Percentiles rank a stretch among this genome's conserved stretches.
Evolutionary conservation across 352 stramenopile species (phyloP).

Genomic region (Phytophthora sojae): DNA sequence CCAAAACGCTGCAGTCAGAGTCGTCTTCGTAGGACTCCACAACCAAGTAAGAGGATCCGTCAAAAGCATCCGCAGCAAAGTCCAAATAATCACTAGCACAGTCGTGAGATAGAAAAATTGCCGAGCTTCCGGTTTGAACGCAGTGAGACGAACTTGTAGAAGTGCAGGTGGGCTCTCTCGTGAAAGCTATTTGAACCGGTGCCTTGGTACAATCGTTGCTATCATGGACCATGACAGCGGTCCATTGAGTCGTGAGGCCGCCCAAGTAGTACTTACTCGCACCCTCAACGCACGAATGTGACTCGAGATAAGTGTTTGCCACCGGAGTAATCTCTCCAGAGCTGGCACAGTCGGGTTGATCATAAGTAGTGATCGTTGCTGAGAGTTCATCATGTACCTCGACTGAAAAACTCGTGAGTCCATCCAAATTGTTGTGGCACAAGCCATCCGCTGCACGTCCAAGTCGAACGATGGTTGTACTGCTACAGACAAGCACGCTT

Average conservation of each 20-base stretch:
- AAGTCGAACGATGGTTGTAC: too few relatives aligned
- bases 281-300: constrained; percentile 3
- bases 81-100: neutral
- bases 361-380: neutral
- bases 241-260: neutral
- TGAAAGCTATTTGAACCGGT: neutral
- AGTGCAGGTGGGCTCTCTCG: neutral
- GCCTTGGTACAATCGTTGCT: neutral
- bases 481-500: too few relatives aligned
- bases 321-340: neutral
- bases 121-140: neutral
- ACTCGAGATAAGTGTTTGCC: neutral
- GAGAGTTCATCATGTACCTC: constrained; percentile 1
- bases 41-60: neutral
- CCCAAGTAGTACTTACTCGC: neutral
- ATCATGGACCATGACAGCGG: neutral
- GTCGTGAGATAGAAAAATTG: neutral
- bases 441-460: constrained; percentile 1
- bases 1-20: neutral
- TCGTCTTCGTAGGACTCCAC: neutral
- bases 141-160: neutral
- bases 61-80: neutral
- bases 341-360: neutral
- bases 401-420: constrained; percentile 9
- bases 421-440: constrained; percentile 11